Base-by-base conservation (phyloP, 352 stramenopile genomes). In the Phytophthora kernoviae region DNA sequence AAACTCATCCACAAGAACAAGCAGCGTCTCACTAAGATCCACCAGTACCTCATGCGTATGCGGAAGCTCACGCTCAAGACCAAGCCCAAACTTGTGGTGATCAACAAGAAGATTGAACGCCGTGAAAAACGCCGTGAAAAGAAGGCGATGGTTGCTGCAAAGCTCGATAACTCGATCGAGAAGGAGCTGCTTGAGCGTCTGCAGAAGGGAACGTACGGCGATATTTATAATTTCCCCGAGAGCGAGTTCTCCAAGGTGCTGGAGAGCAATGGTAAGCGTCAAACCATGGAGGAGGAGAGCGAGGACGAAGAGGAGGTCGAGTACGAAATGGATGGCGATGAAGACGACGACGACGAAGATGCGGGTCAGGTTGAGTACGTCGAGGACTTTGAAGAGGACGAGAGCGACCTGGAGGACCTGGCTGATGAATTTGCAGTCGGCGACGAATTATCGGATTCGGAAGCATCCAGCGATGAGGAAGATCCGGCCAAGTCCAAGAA, bases 151-250 rank as follows among this genome's bases (percentile, higher is more conserved):
- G 72, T 88, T 30, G 96, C 95, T 18, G 95, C 96, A 24, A 98
- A 98, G 67, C 83, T 99, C 50, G 95, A 98, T 69, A 88, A 84
- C 43, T 83, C 80, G 40, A 99, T 99, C 67, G 93, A 99, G 78
- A 98, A 97, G 72, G 97, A 99, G 82, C 84, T 99, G 56, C 86
- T 99, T 22, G 94, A 99, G 73, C 88, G 97, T 36, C 77, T 99
- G 57, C 77, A 98, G 61, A 97, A 98, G 69, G 97, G 96, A 65
- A 99, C 96, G 5, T 99, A 99, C 81, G 97, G 97, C 54, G 97
- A 99, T 84, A 99, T 99, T 80, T 99, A 99, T 85, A 99, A 99
- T 78, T 99, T 99, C 79, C 96, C 96, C 41, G 90, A 98, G 77
- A 84, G 76, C 63, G 77, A 96, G 64, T 97, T 97, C 69, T 81